Conservation (phyloP, 768 basidiomycete species). For the Amanita muscaria region DNA sequence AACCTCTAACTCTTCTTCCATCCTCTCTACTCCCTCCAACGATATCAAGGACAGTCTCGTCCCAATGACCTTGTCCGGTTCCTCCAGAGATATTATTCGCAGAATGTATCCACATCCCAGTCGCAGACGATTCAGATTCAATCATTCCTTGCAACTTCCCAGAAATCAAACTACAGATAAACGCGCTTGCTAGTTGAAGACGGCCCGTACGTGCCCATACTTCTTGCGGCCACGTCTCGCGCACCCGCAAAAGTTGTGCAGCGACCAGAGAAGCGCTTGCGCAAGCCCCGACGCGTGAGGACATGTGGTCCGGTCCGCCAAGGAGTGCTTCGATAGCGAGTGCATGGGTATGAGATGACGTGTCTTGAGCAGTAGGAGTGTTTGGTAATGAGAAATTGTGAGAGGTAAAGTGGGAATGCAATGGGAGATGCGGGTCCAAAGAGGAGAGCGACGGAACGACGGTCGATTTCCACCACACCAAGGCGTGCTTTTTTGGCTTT, state of each 20-base stretch:
- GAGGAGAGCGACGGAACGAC: constrained; percentile 64
- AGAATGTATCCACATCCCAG: constrained; percentile 73
- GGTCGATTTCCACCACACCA: constrained; percentile 85
- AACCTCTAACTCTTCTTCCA: constrained; percentile 59
- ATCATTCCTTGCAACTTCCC: constrained; percentile 68
- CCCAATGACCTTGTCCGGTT: constrained; percentile 53
- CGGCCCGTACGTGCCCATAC: constrained; percentile 74
- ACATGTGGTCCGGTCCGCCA: constrained; percentile 73
- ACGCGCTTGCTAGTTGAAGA: constrained; percentile 69
- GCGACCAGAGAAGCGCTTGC: constrained; percentile 63
- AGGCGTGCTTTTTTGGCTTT: too few relatives aligned
- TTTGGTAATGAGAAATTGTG: constrained; percentile 65
- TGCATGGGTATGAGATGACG: constrained; percentile 72
- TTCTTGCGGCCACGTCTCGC: constrained; percentile 70
- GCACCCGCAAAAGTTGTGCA: constrained; percentile 68
- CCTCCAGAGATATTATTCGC: constrained; percentile 19
- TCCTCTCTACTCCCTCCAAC: constrained; percentile 72
- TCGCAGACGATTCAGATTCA: constrained; percentile 70
- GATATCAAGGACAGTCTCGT: constrained; percentile 69
- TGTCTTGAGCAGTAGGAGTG: constrained; percentile 70
- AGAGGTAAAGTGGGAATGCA: constrained; percentile 60
- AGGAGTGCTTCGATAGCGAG: constrained; percentile 66
- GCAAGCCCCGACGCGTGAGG: constrained; percentile 63
- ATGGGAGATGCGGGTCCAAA: constrained; percentile 60
- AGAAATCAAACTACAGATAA: constrained; percentile 59